Conservation (phyloP, 805 yeast species). For the Priceomyces fermenticarens region DNA sequence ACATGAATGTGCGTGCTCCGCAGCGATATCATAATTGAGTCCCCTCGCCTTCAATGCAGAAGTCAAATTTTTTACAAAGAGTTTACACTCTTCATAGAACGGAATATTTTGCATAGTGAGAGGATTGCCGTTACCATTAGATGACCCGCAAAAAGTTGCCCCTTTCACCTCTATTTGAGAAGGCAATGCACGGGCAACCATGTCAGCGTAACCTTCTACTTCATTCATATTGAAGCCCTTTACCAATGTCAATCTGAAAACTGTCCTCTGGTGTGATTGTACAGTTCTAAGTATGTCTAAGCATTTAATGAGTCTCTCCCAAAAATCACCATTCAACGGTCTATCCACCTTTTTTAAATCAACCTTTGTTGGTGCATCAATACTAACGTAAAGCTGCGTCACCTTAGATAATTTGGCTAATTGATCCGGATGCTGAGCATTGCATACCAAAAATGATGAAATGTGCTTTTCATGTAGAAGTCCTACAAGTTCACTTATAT, state of each 20-base stretch:
- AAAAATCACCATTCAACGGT: constrained; percentile 84
- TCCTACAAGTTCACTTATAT: constrained; percentile 78
- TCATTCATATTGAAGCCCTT: constrained; percentile 90
- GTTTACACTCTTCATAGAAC: constrained; percentile 83
- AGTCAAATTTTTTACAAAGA: constrained; percentile 64
- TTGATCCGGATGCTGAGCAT: constrained; percentile 93
- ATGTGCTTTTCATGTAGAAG: constrained; percentile 78
- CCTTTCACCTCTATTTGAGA: constrained; percentile 91
- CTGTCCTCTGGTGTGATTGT: constrained; percentile 84
- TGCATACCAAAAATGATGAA: constrained; percentile 87
- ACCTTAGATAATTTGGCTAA: constrained; percentile 67
- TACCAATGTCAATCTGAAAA: constrained; percentile 83
- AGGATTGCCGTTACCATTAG: constrained; percentile 79
- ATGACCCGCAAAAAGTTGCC: constrained; percentile 92
- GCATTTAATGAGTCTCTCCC: constrained; percentile 79
- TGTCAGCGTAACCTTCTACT: constrained; percentile 76
- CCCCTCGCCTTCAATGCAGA: constrained; percentile 64
- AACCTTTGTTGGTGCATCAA: constrained; percentile 86
- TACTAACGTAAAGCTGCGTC: constrained; percentile 88
- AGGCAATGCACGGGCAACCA: constrained; percentile 78
- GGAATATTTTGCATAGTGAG: constrained; percentile 95
- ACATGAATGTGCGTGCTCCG: constrained; percentile 94
- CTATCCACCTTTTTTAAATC: constrained; percentile 82
- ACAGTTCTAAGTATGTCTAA: constrained; percentile 71
- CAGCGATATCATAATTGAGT: constrained; percentile 76